Conservation (phyloP, 2,329 filamentous ascomycete genomes). For the Cordyceps farinosa region DNA sequence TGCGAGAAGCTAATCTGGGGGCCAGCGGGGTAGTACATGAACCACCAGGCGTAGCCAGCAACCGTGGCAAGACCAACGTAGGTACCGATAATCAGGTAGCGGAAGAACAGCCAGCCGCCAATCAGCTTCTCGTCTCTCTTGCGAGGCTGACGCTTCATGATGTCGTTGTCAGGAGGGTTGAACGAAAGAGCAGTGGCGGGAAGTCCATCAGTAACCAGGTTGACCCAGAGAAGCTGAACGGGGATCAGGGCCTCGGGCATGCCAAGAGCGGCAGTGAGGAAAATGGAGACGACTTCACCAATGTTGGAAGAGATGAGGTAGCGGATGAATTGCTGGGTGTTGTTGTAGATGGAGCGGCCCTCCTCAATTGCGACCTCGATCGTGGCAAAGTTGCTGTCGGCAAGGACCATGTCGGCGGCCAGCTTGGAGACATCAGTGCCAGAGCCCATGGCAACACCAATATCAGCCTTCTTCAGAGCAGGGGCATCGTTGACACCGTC, state of each 20-base stretch:
- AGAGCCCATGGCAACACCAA: constrained; percentile 97
- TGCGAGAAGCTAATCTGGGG: constrained; percentile 91
- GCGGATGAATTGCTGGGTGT: constrained; percentile 98
- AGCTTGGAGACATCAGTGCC: constrained; percentile 96
- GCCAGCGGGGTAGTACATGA: constrained; percentile 89
- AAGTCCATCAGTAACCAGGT: constrained; percentile 94
- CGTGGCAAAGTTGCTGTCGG: constrained; percentile 98
- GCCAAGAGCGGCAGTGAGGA: constrained; percentile 90
- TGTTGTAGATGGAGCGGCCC: constrained; percentile 98
- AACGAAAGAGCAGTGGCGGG: constrained; percentile 95
- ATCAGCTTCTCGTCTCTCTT: constrained; percentile 93
- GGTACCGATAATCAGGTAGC: constrained; percentile 91
- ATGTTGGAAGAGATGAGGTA: constrained; percentile 99
- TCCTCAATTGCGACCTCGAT: constrained; percentile 96
- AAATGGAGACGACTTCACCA: constrained; percentile 97
- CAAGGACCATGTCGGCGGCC: constrained; percentile 96
- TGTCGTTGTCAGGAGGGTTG: constrained; percentile 97
- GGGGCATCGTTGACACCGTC: constrained; percentile 98
- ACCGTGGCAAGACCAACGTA: constrained; percentile 96
- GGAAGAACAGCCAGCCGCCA: constrained; percentile 93
- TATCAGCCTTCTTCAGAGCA: constrained; percentile 96
- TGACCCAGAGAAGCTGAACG: constrained; percentile 97
- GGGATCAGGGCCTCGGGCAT: constrained; percentile 98
- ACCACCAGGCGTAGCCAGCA: constrained; percentile 99
- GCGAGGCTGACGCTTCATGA: constrained; percentile 89